These are phyloP conservation scores for Blastocystis sp. DNA, from an alignment of 352 stramenopile genomes.

Conservation along the genomic window DNA sequence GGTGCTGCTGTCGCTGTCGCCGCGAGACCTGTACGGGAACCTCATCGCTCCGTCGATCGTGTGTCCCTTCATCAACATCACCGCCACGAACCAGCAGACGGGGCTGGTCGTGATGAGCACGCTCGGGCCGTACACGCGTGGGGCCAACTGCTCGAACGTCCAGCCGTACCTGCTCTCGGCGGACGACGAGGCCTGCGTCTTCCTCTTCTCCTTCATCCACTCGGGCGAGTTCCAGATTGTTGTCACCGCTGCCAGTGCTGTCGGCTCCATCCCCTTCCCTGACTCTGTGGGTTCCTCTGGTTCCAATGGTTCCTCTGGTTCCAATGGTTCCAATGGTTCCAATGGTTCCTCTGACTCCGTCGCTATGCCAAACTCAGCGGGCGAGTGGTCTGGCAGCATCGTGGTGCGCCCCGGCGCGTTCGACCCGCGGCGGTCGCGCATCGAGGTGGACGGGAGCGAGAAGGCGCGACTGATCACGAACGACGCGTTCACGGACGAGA, in stretches of 20 bases:
- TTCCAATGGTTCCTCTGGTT: too few species aligned
- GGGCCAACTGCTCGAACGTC: neutral
- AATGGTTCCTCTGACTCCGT: too few species aligned
- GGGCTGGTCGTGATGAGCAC: neutral
- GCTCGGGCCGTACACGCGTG: neutral
- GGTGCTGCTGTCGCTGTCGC: neutral
- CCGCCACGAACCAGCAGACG: neutral
- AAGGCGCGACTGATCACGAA: neutral
- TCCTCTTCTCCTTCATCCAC: neutral
- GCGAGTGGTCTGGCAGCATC: neutral
- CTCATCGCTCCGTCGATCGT: neutral
- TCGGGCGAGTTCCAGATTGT: neutral
- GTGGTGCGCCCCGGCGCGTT: neutral
- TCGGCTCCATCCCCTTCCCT: too few species aligned
- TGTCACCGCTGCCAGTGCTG: too few species aligned
- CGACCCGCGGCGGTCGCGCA: neutral
- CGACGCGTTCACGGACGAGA: neutral
- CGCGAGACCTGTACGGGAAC: neutral
- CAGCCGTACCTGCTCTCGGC: neutral
- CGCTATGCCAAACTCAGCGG: neutral
- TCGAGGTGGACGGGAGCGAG: neutral
- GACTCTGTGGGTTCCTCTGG: too few species aligned
- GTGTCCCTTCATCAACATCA: neutral
- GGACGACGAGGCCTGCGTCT: neutral
- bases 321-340: too few species aligned